phyloP scores from a whole-genome alignment of 2,329 filamentous ascomycete genomes.

The Cladosporium sp. region DNA sequence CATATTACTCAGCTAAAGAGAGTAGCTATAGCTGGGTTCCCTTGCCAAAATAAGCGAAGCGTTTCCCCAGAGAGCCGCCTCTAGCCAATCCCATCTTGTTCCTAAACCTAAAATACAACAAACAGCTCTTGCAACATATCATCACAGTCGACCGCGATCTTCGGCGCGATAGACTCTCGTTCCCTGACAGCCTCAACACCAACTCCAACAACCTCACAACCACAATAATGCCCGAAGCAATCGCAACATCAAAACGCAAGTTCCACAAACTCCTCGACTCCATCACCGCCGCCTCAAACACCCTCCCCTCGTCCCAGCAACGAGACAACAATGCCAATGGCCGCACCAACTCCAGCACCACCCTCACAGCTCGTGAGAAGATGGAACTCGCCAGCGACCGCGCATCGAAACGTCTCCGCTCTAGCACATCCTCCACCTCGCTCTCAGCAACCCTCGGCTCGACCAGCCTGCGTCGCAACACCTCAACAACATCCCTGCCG shows the following conservation, averaged over 20 bases:
- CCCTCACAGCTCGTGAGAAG: constrained; percentile 23
- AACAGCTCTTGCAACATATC: no score
- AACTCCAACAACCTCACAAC: no score
- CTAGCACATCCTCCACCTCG: constrained; percentile 26
- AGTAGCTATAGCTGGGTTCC: no score
- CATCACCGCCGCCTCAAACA: constrained; percentile 44
- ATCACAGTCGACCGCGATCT: no score
- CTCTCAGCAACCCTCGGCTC: constrained; percentile 14
- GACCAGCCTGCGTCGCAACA: constrained; percentile 15
- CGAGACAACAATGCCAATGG: constrained; percentile 33
- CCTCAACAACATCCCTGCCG: constrained; percentile 21
- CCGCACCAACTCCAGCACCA: constrained; percentile 31
- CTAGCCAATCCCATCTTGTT: no score
- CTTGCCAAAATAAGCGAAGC: no score
- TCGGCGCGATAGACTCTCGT: no score
- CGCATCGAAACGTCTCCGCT: constrained; percentile 29
- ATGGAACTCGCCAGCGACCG: constrained; percentile 22
- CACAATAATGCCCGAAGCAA: constrained; percentile 40
- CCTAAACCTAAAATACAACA: no score
- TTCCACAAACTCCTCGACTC: constrained; percentile 71
- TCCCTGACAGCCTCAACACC: no score
- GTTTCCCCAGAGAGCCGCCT: no score
- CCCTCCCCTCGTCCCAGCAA: constrained; percentile 27
- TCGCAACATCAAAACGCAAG: constrained; percentile 79
- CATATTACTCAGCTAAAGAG: no score